These are phyloP conservation scores for Balamuthia mandrillaris DNA, from an alignment of 208 protist genomes.

Conservation along the genomic window DNA sequence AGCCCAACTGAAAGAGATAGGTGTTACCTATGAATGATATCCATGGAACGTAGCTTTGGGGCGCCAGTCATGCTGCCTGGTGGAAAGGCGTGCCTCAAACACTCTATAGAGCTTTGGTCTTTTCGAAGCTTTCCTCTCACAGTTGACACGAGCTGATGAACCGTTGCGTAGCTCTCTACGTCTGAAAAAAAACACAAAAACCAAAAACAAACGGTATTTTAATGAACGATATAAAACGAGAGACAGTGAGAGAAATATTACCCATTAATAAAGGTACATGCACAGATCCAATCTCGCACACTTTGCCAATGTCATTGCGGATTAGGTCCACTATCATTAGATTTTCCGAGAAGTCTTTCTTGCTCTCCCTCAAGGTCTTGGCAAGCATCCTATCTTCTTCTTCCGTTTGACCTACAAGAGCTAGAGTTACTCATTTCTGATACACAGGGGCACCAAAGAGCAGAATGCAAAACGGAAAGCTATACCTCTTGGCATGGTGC, in stretches of 20 bases:
- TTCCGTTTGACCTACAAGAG: background rate
- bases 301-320: slow-evolving; percentile 63
- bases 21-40: slow-evolving; percentile 43
- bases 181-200: background rate
- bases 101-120: background rate
- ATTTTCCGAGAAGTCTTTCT: slow-evolving; percentile 65
- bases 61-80: slow-evolving; percentile 70
- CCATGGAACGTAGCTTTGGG: slow-evolving; percentile 63
- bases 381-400: slow-evolving; percentile 30
- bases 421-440: background rate
- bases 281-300: slow-evolving; percentile 52
- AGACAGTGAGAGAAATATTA: too few relatives aligned
- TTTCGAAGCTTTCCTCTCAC: slow-evolving; percentile 39
- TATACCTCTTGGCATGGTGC: background rate
- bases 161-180: slow-evolving; percentile 60
- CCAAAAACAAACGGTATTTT: background rate
- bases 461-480: background rate
- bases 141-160: slow-evolving; percentile 64
- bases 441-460: background rate
- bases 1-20: background rate
- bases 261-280: slow-evolving; percentile 58
- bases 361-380: background rate
- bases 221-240: too few relatives aligned
- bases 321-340: slow-evolving; percentile 71
- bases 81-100: slow-evolving; percentile 22